phyloP scores from a whole-genome alignment of 2,329 filamentous ascomycete genomes.

The Fusarium sp. region DNA sequence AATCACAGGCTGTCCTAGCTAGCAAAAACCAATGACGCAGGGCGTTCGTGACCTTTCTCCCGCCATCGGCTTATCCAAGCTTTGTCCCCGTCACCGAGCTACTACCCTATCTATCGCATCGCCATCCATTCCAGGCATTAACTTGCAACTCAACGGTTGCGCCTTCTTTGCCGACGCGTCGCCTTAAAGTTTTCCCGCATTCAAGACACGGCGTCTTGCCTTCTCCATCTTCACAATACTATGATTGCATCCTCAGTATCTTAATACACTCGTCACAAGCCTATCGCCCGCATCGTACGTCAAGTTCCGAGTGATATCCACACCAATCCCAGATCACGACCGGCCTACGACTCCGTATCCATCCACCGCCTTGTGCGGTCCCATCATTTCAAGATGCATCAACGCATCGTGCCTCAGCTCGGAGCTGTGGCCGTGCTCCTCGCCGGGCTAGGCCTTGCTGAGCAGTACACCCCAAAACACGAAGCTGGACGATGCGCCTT shows the following conservation, averaged over 20 bases:
- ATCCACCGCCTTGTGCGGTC: conserved; percentile 36
- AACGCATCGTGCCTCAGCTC: conserved; percentile 46
- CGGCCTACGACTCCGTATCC: conserved; percentile 30
- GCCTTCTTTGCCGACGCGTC: conserved; percentile 26
- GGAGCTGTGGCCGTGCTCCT: conserved; percentile 49
- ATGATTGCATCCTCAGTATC: conserved; percentile 28
- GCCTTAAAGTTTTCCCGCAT: conserved; percentile 21
- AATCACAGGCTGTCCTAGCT: conserved; percentile 23
- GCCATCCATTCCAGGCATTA: conserved; percentile 20
- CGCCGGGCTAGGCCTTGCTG: conserved; percentile 41
- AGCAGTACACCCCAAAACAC: conserved; percentile 69
- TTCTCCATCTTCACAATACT: conserved; percentile 22
- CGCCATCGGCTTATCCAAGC: conserved; percentile 22
- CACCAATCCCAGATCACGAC: conserved; percentile 22
- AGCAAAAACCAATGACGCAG: conserved; percentile 41
- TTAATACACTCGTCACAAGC: conserved; percentile 15
- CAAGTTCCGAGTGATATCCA: conserved; percentile 26
- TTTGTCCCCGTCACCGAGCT: conserved; percentile 36
- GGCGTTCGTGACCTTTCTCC: conserved; percentile 31
- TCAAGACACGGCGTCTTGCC: background rate
- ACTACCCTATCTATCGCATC: conserved; percentile 23
- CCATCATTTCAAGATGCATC: conserved; percentile 48
- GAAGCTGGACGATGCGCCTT: conserved; percentile 91
- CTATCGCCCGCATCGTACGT: conserved; percentile 28
- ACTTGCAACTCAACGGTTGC: conserved; percentile 28